These are phyloP conservation scores for Xylariales sp. DNA, from an alignment of 2,329 filamentous ascomycete species.

Conservation along the genomic window DNA sequence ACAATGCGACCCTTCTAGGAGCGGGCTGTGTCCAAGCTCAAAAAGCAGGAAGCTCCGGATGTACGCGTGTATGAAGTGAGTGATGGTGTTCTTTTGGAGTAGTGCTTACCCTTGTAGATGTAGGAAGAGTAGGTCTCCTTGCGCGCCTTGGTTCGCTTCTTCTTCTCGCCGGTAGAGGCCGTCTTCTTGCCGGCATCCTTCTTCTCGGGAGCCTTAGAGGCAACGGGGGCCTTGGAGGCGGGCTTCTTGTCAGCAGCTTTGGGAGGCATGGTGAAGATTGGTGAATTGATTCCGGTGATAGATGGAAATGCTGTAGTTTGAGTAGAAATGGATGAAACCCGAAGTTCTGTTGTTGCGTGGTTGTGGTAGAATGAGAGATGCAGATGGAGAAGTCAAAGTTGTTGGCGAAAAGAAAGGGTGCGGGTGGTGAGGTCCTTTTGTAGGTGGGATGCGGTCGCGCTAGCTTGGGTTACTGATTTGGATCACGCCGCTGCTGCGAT, in stretches of 20 bases:
- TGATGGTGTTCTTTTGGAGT: neutral
- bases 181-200: slow-evolving; percentile 99
- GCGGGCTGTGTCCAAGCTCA: neutral
- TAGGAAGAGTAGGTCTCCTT: slow-evolving; percentile 99
- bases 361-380: slow-evolving; percentile 50
- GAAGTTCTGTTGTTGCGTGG: slow-evolving; percentile 39
- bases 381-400: slow-evolving; percentile 54
- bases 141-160: slow-evolving; percentile 99
- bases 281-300: slow-evolving; percentile 39
- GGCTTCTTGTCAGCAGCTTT: slow-evolving; percentile 99
- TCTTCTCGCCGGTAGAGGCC: slow-evolving; percentile 95
- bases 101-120: slow-evolving; percentile 95
- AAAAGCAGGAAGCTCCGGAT: neutral
- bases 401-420: slow-evolving; percentile 59
- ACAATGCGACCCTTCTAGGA: slow-evolving; percentile 4
- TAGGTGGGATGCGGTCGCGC: slow-evolving; percentile 66
- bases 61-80: neutral
- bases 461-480: slow-evolving; percentile 69
- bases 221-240: slow-evolving; percentile 92
- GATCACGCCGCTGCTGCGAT: slow-evolving; percentile 32
- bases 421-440: slow-evolving; percentile 68
- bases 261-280: slow-evolving; percentile 85
- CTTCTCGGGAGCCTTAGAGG: slow-evolving; percentile 83
- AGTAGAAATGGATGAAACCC: slow-evolving; percentile 43
- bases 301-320: slow-evolving; percentile 37